Percentiles rank a stretch among this genome's conserved stretches.
Conservation (phyloP, 441 rosid genomes). For the Arabidopsis lyrata region DNA sequence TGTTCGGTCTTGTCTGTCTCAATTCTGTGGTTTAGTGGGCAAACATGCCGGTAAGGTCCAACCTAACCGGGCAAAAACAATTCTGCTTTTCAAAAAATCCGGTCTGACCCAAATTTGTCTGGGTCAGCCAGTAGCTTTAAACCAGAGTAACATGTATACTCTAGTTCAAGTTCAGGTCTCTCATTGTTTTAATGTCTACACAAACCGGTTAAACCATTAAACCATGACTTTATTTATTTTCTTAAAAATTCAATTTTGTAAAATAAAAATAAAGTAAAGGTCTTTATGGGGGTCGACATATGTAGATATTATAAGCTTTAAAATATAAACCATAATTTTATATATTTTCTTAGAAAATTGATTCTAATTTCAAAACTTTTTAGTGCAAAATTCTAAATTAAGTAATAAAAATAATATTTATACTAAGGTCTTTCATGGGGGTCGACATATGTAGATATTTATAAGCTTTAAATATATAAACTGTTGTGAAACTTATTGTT, state of each 20-base stretch:
- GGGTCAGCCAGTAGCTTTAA: neutral
- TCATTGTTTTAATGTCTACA: neutral
- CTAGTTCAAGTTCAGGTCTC: neutral
- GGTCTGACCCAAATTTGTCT: neutral
- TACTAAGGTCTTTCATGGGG: neutral
- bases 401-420: neutral
- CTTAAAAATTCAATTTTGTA: too few species aligned
- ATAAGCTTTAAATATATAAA: neutral
- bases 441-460: neutral
- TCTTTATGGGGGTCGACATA: neutral
- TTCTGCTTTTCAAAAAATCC: neutral
- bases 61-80: neutral
- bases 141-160: neutral
- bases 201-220: neutral
- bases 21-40: neutral
- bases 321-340: too few species aligned
- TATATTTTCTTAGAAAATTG: too few species aligned
- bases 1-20: neutral
- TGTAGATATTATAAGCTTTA: too few species aligned
- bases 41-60: neutral
- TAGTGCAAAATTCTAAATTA: too few species aligned
- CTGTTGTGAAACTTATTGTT: too few species aligned
- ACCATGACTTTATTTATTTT: neutral
- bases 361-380: too few species aligned
- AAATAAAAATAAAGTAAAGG: too few species aligned